phyloP scores from a whole-genome alignment of 257 asterid genomes.

The Anisodus tanguticus region DNA sequence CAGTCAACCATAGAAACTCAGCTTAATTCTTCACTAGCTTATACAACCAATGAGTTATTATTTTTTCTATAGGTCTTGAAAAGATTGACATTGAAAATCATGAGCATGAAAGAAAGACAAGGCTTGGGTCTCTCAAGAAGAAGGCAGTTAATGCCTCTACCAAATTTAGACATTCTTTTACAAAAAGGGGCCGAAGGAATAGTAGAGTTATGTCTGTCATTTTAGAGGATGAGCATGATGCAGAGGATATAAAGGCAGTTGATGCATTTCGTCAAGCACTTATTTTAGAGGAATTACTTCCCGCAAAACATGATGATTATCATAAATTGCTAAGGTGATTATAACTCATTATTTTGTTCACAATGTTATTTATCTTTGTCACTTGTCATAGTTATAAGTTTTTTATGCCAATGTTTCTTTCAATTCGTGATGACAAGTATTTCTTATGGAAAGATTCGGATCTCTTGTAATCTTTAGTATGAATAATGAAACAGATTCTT shows the following conservation, averaged over 20 bases:
- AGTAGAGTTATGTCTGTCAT: conserved; percentile 82
- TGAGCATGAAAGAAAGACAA: conserved; percentile 47
- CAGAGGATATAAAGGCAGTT: conserved; percentile 83
- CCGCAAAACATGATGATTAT: conserved; percentile 84
- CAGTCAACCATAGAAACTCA: no score
- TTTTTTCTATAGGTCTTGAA: conserved; percentile 34
- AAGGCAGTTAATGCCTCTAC: conserved; percentile 57
- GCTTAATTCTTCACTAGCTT: no score
- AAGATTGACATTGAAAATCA: conserved; percentile 46
- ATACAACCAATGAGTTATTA: background rate
- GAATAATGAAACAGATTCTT: conserved; percentile 58
- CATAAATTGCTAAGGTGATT: conserved; percentile 80
- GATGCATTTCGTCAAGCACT: conserved; percentile 92
- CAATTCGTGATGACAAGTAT: background rate
- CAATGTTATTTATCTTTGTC: background rate
- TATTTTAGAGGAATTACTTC: conserved; percentile 83
- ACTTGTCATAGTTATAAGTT: background rate
- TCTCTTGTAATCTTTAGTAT: background rate
- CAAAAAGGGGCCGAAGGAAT: conserved; percentile 54
- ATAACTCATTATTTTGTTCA: background rate
- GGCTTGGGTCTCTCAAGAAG: conserved; percentile 59
- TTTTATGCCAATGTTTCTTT: background rate
- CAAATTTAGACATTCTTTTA: conserved; percentile 61
- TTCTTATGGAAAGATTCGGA: background rate
- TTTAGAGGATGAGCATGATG: conserved; percentile 80